Conservation (phyloP, 2,329 filamentous ascomycete genomes). For the Ophiostoma sp. region DNA sequence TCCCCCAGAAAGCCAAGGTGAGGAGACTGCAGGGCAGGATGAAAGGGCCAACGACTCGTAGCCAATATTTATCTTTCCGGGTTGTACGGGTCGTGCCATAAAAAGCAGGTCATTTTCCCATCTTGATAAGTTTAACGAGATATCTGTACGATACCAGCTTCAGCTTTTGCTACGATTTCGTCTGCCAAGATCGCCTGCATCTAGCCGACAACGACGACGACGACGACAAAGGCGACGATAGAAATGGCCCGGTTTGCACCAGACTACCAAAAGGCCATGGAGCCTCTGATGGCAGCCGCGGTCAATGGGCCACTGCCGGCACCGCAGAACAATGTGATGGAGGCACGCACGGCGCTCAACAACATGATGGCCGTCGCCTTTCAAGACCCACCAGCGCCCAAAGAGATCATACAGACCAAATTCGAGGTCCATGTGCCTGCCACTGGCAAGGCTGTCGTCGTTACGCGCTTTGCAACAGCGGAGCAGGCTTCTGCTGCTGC, state of each 20-base stretch:
- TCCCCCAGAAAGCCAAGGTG: background rate
- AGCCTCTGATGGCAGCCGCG: conserved; percentile 20
- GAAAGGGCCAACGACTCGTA: background rate
- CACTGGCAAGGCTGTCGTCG: conserved; percentile 18
- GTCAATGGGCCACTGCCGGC: conserved; percentile 11
- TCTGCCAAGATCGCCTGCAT: background rate
- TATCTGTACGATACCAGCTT: too few species aligned
- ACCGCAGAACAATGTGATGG: conserved; percentile 17
- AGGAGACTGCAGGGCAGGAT: background rate
- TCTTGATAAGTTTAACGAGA: too few species aligned
- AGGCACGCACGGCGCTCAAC: conserved; percentile 16
- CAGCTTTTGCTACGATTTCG: too few species aligned
- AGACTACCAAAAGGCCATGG: conserved; percentile 25
- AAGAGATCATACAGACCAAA: conserved; percentile 20
- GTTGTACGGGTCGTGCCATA: too few species aligned
- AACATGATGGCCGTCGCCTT: background rate
- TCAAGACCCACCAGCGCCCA: conserved; percentile 12
- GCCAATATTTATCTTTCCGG: background rate
- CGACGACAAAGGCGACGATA: background rate
- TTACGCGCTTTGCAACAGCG: conserved; percentile 26
- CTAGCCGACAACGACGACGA: background rate
- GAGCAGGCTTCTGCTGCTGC: background rate
- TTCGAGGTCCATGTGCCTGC: conserved; percentile 21
- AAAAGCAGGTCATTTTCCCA: too few species aligned
- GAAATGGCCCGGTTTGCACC: conserved; percentile 22